phyloP scores from a whole-genome alignment of 352 stramenopile species.

The Globisporangium nagaii region DNA sequence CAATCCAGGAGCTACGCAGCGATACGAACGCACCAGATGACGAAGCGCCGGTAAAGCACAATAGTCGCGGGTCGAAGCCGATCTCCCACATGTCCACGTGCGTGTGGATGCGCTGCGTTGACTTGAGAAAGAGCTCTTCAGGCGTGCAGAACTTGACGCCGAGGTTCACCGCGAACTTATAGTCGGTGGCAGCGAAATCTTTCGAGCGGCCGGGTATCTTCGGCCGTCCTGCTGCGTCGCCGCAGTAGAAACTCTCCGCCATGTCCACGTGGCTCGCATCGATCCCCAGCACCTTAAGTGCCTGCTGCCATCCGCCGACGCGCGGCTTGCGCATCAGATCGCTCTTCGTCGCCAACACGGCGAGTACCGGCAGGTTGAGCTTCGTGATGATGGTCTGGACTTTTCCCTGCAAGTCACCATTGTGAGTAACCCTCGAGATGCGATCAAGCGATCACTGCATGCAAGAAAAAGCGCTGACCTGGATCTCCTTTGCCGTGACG shows the following conservation, averaged over 20 bases:
- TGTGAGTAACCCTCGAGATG: neutral
- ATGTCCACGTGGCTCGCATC: constrained; percentile 29
- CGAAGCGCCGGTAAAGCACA: constrained; percentile 12
- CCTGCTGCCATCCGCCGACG: constrained; percentile 54
- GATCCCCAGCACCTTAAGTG: constrained; percentile 27
- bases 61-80: constrained; percentile 56
- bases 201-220: constrained; percentile 64
- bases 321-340: constrained; percentile 81
- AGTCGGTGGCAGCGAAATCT: constrained; percentile 83
- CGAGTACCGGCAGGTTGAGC: constrained; percentile 63
- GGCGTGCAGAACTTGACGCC: constrained; percentile 76
- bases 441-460: neutral
- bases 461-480: constrained; percentile 24
- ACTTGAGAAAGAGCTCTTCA: constrained; percentile 73
- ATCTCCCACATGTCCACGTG: constrained; percentile 66
- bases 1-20: neutral
- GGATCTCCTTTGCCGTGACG: constrained; percentile 42
- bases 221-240: constrained; percentile 72
- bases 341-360: constrained; percentile 64
- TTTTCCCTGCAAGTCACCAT: constrained; percentile 37
- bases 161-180: constrained; percentile 88
- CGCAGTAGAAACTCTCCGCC: constrained; percentile 72
- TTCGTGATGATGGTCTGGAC: constrained; percentile 52
- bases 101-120: constrained; percentile 69
- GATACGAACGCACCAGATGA: constrained; percentile 20